Base-by-base conservation (phyloP, 140 eudicot species). In the Flaveria floridana region DNA sequence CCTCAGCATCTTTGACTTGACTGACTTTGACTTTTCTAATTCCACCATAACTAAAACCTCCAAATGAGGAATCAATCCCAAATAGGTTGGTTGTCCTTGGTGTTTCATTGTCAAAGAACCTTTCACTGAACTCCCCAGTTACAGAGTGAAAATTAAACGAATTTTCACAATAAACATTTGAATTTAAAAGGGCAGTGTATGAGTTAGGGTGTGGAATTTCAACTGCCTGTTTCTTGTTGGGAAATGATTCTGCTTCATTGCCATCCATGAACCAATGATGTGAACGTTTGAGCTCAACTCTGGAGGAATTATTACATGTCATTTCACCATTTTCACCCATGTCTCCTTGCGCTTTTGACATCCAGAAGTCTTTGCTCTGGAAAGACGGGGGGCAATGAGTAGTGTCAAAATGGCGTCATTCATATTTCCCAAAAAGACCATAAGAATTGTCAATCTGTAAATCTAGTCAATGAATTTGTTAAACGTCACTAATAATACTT, bases 261-360 rank as follows among this genome's bases (percentile, higher is more conserved):
- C 81, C 83, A 61, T 87, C 87, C 68, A 82, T 82, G 70, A 87
- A 82, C 87, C 92, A 85, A 65, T 85, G 87, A 42, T 85, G 92
- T 58, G 87, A 64, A 63, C 82, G 87, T 56, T 87, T 88, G 18
- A 78, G 80, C 47, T 85, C 95, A 2, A 63, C 59, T 85, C 82
- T 71, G 10, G 84, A 74, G 25, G 84, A 71, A 56, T 55, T 80
- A 67, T 47, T 81, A 68, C 66, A 74, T 10, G 79, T 47, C 72
- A 82, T 58, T 50, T 82, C 89, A 76, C 85, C 82, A 41, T 42
- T 66, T 41, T 81, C 82, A 37, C 68, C 50, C 59, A 74, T 26
- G 39, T 76, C 53, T 62, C 82, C 80, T 65, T 82, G 75, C 74
- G 68, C 82, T 74, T 85, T 79, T 28, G 85, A 61, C 82, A 84